These are phyloP conservation scores for Neurospora sublineolata DNA, from an alignment of 495 filamentous ascomycete genomes.

Conservation along the genomic window DNA sequence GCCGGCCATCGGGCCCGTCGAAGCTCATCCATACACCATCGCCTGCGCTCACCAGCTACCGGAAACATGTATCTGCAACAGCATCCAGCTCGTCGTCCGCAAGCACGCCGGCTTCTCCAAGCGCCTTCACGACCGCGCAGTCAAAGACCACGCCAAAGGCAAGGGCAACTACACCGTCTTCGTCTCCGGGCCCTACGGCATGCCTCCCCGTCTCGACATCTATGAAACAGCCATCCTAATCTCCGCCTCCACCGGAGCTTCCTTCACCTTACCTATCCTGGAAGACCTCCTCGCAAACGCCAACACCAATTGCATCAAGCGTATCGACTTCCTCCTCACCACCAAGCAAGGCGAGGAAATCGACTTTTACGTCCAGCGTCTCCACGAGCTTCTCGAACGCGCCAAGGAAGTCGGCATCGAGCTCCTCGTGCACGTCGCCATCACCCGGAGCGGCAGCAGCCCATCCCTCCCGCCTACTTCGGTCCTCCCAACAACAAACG, in stretches of 20 bases:
- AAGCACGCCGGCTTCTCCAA: constrained; percentile 61
- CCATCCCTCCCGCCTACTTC: not conserved
- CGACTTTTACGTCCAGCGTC: constrained; percentile 53
- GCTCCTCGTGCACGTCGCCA: constrained; percentile 34
- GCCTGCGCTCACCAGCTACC: constrained; percentile 36
- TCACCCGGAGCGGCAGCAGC: constrained; percentile 36
- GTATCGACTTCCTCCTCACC: constrained; percentile 61
- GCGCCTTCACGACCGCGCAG: constrained; percentile 51
- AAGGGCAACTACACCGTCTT: constrained; percentile 34
- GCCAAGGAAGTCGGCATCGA: constrained; percentile 38
- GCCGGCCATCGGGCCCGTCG: constrained; percentile 53
- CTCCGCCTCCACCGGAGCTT: constrained; percentile 46
- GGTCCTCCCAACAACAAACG: not conserved
- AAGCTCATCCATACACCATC: constrained; percentile 79
- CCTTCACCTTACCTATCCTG: constrained; percentile 44
- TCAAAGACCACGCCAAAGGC: constrained; percentile 29
- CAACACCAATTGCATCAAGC: constrained; percentile 44
- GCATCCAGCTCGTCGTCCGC: constrained; percentile 62
- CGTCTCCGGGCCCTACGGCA: constrained; percentile 47
- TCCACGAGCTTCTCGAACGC: constrained; percentile 45
- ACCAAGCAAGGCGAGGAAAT: constrained; percentile 58
- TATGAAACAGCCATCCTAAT: constrained; percentile 50
- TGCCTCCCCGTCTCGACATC: constrained; percentile 42
- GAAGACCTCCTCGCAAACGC: constrained; percentile 39
- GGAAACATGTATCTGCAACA: constrained; percentile 40